Conservation (phyloP, 345 rosid genomes). For the Syzygium oleosum region DNA sequence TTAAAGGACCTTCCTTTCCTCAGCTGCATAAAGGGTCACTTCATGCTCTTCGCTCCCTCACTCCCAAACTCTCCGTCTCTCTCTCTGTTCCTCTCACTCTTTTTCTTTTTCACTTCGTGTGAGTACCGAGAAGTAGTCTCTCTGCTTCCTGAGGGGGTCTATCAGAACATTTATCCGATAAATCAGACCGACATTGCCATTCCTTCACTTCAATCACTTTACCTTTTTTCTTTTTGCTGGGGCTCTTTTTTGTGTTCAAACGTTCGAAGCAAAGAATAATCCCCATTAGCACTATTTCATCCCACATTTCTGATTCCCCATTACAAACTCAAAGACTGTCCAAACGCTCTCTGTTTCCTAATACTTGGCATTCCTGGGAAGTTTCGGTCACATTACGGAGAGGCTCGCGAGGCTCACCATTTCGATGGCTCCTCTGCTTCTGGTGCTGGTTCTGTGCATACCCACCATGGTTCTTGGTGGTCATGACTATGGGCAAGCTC, state of each 20-base stretch:
- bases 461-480: conserved; percentile 51
- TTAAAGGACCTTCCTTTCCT: too few relatives aligned
- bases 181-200: conserved; percentile 33
- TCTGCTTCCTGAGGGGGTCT: conserved; percentile 8
- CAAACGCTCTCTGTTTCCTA: neutral
- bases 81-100: neutral
- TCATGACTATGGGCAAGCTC: conserved; percentile 32
- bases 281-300: neutral
- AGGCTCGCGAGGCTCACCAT: neutral
- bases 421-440: conserved; percentile 35
- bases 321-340: neutral
- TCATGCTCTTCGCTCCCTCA: too few relatives aligned
- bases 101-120: neutral
- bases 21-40: too few relatives aligned
- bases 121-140: neutral
- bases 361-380: neutral
- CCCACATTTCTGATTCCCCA: neutral
- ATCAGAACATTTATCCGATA: conserved; percentile 36
- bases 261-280: neutral
- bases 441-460: conserved; percentile 27
- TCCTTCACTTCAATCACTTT: neutral
- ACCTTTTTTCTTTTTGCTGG: neutral
- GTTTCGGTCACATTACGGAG: neutral
- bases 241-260: neutral
- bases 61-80: too few relatives aligned